Base-by-base conservation (phyloP, 2,329 filamentous ascomycete genomes). In the Neonectria sp. region DNA sequence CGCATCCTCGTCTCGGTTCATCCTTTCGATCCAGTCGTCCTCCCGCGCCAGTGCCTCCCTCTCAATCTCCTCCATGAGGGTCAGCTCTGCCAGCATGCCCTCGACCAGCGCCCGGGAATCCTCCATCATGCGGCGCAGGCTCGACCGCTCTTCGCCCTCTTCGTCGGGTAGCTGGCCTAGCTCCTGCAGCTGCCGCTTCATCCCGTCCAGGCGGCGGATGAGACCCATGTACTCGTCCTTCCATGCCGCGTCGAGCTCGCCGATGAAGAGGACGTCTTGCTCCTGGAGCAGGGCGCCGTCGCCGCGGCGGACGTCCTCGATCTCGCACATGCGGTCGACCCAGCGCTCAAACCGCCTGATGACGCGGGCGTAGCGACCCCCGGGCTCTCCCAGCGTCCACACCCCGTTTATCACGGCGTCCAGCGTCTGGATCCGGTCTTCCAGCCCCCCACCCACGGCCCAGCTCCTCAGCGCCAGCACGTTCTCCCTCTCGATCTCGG, bases 21-120 rank as follows among this genome's bases (percentile, higher is more conserved):
- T 85, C 64, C 75, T 80, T 77, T 83, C 83, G 49, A 92, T 87
- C 88, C 90, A 92, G 48, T 82, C 82, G 63, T 84, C 84, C 78
- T 93, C 91, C 51, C 85, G 82, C 53, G 79, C 80, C 59, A 89
- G 78, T 5, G 88, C 86, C 71, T 89, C 88, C 53, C 80, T 81
- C 79, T 91, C 89, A 63, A 93, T 87, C 73, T 86, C 83, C 62
- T 84, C 84, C 90, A 93, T 92, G 66, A 86, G 67, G n/a, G 78
- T 78, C 68, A 93, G 79, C 81, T 92, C 91, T n/a, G 81, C 82
- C 51, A 90, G 78, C 90, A 92, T 92, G 40, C 85, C 88, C 55
- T 81, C 75, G 13, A 91, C 83, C 51, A 92, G 77, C 17, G 73
- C 75, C 25, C 82, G 77, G 62, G 85, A 88, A 3, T 82, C 84